These are phyloP conservation scores for Candida arabinofermentans DNA, from an alignment of 805 yeast genomes.

Conservation along the genomic window DNA sequence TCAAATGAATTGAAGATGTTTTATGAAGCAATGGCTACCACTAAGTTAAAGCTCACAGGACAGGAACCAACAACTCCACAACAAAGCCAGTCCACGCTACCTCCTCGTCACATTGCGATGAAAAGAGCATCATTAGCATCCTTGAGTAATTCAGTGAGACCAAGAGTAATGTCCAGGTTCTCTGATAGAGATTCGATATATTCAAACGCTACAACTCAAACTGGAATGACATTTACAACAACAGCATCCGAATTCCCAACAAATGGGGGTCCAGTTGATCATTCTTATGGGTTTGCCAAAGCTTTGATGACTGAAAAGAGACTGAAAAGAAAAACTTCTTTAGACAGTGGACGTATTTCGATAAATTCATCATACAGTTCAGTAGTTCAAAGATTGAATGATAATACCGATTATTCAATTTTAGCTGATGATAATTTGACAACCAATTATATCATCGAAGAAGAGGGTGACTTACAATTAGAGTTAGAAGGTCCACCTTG, in stretches of 20 bases:
- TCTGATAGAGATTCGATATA: conserved; percentile 11
- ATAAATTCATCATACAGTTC: conserved; percentile 10
- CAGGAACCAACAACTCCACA: not conserved
- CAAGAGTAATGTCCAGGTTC: not conserved
- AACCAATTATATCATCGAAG: conserved; percentile 25
- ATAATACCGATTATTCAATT: conserved; percentile 9
- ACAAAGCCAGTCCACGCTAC: not conserved
- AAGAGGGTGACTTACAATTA: conserved; percentile 53
- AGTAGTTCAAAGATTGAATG: conserved; percentile 8
- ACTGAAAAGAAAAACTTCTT: conserved; percentile 17
- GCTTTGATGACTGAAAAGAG: conserved; percentile 24
- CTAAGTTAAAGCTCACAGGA: conserved; percentile 26
- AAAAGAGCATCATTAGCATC: conserved; percentile 11
- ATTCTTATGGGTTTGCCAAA: conserved; percentile 25
- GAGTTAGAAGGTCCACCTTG: conserved; percentile 75
- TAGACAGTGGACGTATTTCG: conserved; percentile 17
- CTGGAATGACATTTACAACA: conserved; percentile 1
- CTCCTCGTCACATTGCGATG: conserved; percentile 3
- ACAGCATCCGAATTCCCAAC: not conserved
- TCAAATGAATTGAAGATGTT: conserved; percentile 37
- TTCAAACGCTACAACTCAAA: conserved; percentile 5
- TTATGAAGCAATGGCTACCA: conserved; percentile 39
- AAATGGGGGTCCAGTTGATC: not conserved
- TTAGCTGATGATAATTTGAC: conserved; percentile 2
- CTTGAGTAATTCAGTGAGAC: conserved; percentile 2